Percentiles rank a stretch among this genome's conserved stretches.
Evolutionary conservation across 1,284 basidiomycete genomes (phyloP).

Genomic region (Hymenochaete sp.): DNA sequence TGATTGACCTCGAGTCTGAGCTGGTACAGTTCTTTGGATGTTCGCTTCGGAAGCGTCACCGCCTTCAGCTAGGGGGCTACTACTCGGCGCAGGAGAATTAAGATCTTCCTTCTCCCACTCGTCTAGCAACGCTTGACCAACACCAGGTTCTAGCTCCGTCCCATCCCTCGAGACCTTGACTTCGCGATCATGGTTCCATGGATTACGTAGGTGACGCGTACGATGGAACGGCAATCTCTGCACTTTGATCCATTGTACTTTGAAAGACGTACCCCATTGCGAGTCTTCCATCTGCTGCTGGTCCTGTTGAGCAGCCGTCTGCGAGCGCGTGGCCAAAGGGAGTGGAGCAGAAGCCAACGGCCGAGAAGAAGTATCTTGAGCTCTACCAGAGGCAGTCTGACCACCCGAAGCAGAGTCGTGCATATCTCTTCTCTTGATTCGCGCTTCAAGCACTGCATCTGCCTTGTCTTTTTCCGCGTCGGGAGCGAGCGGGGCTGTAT

Average conservation of each 20-base stretch:
- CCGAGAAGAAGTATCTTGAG: neutral
- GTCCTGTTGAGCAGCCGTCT: neutral
- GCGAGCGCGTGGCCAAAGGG: neutral
- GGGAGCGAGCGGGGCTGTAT: conserved; percentile 1
- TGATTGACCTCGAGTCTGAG: too few relatives aligned
- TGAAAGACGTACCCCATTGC: conserved; percentile 69
- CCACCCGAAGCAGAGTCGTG: neutral
- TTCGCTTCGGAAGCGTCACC: too few relatives aligned
- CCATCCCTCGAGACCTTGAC: conserved; percentile 90
- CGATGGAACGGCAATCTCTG: conserved; percentile 69
- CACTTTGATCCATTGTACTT: conserved; percentile 78
- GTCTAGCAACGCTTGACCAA: conserved; percentile 64
- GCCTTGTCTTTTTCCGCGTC: neutral
- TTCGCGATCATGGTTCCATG: conserved; percentile 88
- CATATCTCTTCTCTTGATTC: neutral
- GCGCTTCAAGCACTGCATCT: neutral
- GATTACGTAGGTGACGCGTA: conserved; percentile 77
- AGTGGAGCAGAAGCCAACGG: too few relatives aligned
- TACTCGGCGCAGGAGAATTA: neutral
- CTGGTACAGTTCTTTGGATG: too few relatives aligned
- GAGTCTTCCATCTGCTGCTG: conserved; percentile 9
- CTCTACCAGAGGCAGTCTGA: neutral
- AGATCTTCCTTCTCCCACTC: conserved; percentile 52
- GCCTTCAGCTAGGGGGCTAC: neutral
- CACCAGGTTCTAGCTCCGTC: conserved; percentile 81